A percentile compares a stretch with the other conserved stretches of the same genome.
These are phyloP conservation scores for Nyctanthes arbortristis DNA, from an alignment of 257 asterid species.

Conservation along the genomic window DNA sequence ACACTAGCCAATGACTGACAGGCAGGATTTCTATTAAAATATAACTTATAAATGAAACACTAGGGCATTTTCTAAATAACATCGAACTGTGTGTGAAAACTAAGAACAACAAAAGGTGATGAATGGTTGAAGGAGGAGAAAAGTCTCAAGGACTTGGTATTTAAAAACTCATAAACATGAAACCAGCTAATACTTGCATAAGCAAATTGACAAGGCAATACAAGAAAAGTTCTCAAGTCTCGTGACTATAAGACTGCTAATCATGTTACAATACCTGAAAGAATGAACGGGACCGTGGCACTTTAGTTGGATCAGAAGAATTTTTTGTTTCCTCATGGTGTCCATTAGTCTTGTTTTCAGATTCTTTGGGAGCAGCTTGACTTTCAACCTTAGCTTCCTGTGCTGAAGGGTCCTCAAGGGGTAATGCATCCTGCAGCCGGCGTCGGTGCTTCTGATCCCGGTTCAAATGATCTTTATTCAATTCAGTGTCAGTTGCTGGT, in stretches of 20 bases:
- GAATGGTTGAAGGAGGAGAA: conserved; percentile 30
- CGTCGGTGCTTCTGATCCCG: conserved; percentile 49
- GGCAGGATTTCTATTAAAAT: not conserved
- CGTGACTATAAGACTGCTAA: not conserved
- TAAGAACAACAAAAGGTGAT: conserved; percentile 10
- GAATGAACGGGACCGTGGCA: conserved; percentile 50
- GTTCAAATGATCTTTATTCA: conserved; percentile 43
- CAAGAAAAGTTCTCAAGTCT: not conserved
- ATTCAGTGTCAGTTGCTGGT: conserved; percentile 23
- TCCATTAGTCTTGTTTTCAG: conserved; percentile 34
- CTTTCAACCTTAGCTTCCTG: conserved; percentile 45
- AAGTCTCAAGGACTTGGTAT: conserved; percentile 30
- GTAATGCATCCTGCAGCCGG: conserved; percentile 51
- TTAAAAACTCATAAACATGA: conserved; percentile 7
- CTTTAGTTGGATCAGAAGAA: conserved; percentile 46
- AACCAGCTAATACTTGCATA: conserved; percentile 26
- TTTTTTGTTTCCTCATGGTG: conserved; percentile 37
- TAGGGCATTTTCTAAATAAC: conserved; percentile 7
- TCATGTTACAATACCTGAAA: conserved; percentile 53
- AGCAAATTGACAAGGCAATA: conserved; percentile 6
- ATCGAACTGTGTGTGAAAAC: conserved; percentile 13
- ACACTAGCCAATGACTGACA: not conserved
- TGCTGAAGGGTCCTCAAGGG: conserved; percentile 49
- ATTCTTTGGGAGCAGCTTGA: conserved; percentile 38
- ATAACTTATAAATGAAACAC: conserved; percentile 4